These are phyloP conservation scores for Capsicum baccatum DNA, from an alignment of 257 asterid genomes.

Conservation along the genomic window DNA sequence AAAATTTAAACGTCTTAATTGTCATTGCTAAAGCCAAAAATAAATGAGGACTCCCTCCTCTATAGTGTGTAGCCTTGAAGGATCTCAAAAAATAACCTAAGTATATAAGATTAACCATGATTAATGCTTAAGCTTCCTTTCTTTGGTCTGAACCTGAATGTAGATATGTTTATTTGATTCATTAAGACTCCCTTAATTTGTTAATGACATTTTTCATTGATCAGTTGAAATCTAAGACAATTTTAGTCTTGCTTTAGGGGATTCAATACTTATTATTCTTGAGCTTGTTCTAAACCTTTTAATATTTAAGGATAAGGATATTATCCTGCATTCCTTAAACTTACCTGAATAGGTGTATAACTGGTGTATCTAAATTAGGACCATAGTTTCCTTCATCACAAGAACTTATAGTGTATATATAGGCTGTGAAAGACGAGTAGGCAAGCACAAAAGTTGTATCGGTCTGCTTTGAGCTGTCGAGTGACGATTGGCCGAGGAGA, in stretches of 20 bases:
- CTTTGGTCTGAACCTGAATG: neutral
- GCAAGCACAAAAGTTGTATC: too few relatives aligned
- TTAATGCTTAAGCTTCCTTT: neutral
- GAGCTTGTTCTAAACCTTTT: neutral
- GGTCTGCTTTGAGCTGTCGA: too few relatives aligned
- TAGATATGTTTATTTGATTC: neutral
- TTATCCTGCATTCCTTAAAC: neutral
- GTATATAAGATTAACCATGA: neutral
- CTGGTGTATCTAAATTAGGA: neutral
- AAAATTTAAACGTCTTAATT: neutral
- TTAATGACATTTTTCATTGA: neutral
- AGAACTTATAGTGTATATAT: neutral
- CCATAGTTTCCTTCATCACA: neutral
- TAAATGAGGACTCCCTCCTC: neutral
- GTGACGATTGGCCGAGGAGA: too few relatives aligned
- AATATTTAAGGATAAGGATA: neutral
- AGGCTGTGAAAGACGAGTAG: too few relatives aligned
- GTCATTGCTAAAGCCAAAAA: neutral
- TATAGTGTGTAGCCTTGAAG: neutral
- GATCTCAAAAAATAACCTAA: neutral
- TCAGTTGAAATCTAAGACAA: neutral
- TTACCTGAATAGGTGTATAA: neutral
- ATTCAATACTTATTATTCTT: neutral
- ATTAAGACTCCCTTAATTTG: neutral
- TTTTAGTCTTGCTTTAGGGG: neutral